A percentile compares a stretch with the other conserved stretches of the same genome.
These are phyloP conservation scores for Starmerella bombi DNA, from an alignment of 805 yeast species.

Conservation along the genomic window DNA sequence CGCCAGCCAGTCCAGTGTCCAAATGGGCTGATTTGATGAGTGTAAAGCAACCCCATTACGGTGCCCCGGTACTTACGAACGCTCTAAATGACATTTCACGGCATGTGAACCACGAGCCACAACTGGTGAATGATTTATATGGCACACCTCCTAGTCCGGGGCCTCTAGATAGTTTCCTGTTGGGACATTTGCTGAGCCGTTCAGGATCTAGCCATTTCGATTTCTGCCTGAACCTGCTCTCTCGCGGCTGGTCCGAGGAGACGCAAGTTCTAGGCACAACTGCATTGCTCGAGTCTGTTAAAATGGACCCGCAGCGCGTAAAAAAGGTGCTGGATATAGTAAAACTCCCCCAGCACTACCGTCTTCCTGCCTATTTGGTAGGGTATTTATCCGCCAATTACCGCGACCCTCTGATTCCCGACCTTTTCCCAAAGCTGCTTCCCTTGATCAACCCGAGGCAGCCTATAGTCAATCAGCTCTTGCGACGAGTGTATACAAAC, in stretches of 20 bases:
- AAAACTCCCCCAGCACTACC: constrained; percentile 1
- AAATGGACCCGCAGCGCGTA: not conserved
- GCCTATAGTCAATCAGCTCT: constrained; percentile 1
- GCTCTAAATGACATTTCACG: constrained; percentile 6
- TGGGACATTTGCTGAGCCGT: not conserved
- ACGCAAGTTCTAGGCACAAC: constrained; percentile 2
- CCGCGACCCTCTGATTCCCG: not conserved
- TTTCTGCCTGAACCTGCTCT: not conserved
- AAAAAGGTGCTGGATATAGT: not conserved
- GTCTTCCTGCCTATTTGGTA: constrained; percentile 4
- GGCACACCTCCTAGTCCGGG: no score
- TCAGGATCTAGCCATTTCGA: not conserved
- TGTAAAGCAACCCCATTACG: constrained; percentile 1
- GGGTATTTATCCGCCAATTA: not conserved
- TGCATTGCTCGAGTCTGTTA: constrained; percentile 3
- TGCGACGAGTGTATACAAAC: constrained; percentile 10
- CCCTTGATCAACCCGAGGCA: not conserved
- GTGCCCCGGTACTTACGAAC: constrained; percentile 6
- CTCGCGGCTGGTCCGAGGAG: not conserved
- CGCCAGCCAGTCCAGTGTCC: not conserved
- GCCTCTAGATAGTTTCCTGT: no score
- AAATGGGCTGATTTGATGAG: not conserved
- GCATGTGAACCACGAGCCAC: not conserved
- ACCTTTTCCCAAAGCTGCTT: not conserved
- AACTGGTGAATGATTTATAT: not conserved